Base-by-base conservation (phyloP, 148 eudicot species). In the Chenopodium berlandieri region DNA sequence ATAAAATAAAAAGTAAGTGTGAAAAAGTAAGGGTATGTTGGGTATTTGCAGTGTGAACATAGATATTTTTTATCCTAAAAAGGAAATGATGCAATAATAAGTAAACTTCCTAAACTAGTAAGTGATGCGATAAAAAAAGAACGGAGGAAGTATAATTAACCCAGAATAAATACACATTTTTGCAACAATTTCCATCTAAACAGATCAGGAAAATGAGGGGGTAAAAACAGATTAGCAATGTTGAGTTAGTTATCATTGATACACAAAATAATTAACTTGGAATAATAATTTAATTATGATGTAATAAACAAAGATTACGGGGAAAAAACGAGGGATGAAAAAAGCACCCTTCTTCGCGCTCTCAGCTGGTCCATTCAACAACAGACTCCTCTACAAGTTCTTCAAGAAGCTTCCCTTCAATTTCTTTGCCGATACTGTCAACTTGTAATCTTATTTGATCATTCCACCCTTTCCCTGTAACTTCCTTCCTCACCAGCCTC, bases 371-470 rank as follows among this genome's bases (percentile, higher is more conserved):
- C 89, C 89, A 91, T 84, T 87, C 90, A 85, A 88, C 75, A 30
- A 94, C 88, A 82, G 88, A 83, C 72, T 94, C 97, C 71, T 90
- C 90, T 76, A 96, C 90, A 64, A 96, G 88, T 83, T 92, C 98
- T 63, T 91, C 90, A 79, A 96, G 84, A 87, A 96, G 81, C 87
- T 83, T 89, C 76, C 88, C 87, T 81, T 89, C 98, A 25, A 96
- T 92, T 84, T 92, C 98, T 81, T 81, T 87, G 16, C 91, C 89
- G 68, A 92, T 48, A 78, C 66, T 58, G 79, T 89, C 93, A 58
- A 85, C 82, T 86, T 94, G 94, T 67, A 82, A 14, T 76, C 83
- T 89, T 84, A 89, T 80, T 65, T 83, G 81, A 25, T 86, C 90
- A 34, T n/a, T 70, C 99, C 97, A 94, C 32, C 91, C 93, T 72